A percentile compares a stretch with the other conserved stretches of the same genome.
Conservation (phyloP, 2,329 filamentous ascomycete genomes). For the Zymoseptoria crescenta region DNA sequence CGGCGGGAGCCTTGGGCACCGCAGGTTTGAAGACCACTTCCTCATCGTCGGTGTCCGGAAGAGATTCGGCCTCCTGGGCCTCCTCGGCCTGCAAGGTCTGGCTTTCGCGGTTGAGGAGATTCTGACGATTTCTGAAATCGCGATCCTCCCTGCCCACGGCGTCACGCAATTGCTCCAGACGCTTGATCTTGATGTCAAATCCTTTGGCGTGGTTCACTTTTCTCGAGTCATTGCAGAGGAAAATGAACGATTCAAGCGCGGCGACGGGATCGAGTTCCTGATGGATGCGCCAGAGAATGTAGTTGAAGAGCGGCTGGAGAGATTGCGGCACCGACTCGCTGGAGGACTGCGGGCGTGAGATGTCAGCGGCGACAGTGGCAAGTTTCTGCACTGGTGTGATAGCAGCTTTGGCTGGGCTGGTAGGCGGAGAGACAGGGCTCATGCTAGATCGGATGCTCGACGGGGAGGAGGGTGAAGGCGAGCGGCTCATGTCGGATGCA, state of each 20-base stretch:
- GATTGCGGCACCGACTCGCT: slow-evolving; percentile 32
- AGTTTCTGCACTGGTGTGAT: slow-evolving; percentile 16
- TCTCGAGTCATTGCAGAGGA: slow-evolving; percentile 42
- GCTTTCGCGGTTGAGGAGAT: slow-evolving; percentile 23
- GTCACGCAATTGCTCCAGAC: slow-evolving; percentile 43
- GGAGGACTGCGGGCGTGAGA: slow-evolving; percentile 10
- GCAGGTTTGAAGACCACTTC: slow-evolving; percentile 21
- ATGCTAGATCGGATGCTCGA: slow-evolving; percentile 31
- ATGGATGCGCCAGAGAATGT: slow-evolving; percentile 45
- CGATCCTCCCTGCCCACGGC: slow-evolving; percentile 43
- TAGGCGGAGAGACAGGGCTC: slow-evolving; percentile 27
- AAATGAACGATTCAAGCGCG: slow-evolving; percentile 44
- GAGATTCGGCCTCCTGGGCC: slow-evolving; percentile 3
- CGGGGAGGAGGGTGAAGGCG: slow-evolving; percentile 35
- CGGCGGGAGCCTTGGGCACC: slow-evolving; percentile 26
- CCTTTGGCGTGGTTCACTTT: slow-evolving; percentile 42
- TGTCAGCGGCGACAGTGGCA: slow-evolving; percentile 6
- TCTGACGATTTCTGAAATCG: slow-evolving; percentile 35
- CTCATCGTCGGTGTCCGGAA: slow-evolving; percentile 8
- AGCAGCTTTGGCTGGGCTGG: slow-evolving; percentile 24
- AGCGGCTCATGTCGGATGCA: slow-evolving; percentile 33
- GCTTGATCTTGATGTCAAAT: slow-evolving; percentile 44
- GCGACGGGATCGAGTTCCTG: slow-evolving; percentile 41
- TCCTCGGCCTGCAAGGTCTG: slow-evolving; percentile 11
- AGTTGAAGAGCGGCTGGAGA: slow-evolving; percentile 44